Percentiles rank a stretch among this genome's conserved stretches.
Evolutionary conservation across 305 asterid genomes (phyloP).

Genomic region (Fraxinus velutina): DNA sequence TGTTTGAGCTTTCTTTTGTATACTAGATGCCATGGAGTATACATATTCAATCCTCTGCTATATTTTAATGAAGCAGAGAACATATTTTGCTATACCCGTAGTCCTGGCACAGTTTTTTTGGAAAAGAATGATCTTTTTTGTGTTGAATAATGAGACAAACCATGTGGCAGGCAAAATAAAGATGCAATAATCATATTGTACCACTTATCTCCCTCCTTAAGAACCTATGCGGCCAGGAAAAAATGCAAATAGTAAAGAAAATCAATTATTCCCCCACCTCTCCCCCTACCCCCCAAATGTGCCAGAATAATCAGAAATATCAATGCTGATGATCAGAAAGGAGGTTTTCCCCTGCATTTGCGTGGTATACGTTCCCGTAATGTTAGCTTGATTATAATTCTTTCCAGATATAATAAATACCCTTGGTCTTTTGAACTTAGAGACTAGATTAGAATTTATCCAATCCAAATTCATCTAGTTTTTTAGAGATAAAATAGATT

Average conservation of each 20-base stretch:
- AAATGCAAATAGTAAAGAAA: not conserved
- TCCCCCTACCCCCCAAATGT: not conserved
- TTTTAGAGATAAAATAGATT: not conserved
- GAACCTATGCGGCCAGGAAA: not conserved
- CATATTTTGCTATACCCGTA: not conserved
- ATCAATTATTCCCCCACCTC: not conserved
- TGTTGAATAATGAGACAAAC: not conserved
- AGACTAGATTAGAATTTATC: not conserved
- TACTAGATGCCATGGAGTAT: slow-evolving; percentile 1
- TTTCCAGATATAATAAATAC: not conserved
- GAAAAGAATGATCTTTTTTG: not conserved
- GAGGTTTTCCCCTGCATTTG: not conserved
- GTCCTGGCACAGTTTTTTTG: slow-evolving; percentile 12
- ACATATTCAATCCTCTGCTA: not conserved
- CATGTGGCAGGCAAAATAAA: not conserved
- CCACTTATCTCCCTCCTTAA: not conserved
- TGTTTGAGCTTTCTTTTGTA: slow-evolving; percentile 19
- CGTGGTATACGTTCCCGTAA: not conserved
- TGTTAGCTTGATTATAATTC: not conserved
- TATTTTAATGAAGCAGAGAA: slow-evolving; percentile 8
- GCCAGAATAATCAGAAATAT: not conserved
- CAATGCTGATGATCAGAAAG: not conserved
- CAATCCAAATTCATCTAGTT: not conserved
- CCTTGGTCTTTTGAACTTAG: not conserved
- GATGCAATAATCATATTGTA: not conserved